phyloP scores from a whole-genome alignment of 163 green algal species.

The Chlamydomonas reinhardtii region DNA sequence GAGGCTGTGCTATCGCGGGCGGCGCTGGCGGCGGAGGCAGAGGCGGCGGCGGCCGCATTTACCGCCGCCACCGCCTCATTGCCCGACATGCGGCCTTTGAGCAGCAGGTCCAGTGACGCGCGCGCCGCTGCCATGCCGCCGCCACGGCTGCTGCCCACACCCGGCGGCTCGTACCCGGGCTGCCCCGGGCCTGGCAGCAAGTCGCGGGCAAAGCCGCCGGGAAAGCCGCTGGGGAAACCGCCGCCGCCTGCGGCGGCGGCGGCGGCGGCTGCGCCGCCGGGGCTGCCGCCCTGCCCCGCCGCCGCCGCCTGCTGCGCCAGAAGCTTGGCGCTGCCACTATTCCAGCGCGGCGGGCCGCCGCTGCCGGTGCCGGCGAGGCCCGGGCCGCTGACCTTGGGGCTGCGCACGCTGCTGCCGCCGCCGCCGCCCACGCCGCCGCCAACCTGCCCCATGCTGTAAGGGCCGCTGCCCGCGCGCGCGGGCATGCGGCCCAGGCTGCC shows the following conservation, averaged over 20 bases:
- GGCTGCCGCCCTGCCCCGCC: too few species aligned
- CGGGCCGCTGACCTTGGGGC: conserved; percentile 13
- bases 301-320: neutral
- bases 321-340: neutral
- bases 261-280: too few species aligned
- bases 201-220: too few species aligned
- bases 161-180: neutral
- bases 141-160: neutral
- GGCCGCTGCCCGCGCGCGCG: neutral
- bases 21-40: too few species aligned
- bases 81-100: conserved; percentile 15
- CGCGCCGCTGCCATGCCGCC: conserved; percentile 8
- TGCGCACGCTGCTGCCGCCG: neutral
- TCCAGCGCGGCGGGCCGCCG: neutral
- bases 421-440: neutral
- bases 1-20: too few species aligned
- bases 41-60: neutral
- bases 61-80: conserved; percentile 4
- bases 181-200: too few species aligned
- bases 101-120: conserved; percentile 24
- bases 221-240: too few species aligned
- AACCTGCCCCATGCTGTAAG: neutral
- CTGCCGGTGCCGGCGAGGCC: too few species aligned
- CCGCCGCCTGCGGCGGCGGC: too few species aligned
- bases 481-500: too few species aligned